phyloP scores from a whole-genome alignment of 768 basidiomycete species.

The Leccinum boreale region DNA sequence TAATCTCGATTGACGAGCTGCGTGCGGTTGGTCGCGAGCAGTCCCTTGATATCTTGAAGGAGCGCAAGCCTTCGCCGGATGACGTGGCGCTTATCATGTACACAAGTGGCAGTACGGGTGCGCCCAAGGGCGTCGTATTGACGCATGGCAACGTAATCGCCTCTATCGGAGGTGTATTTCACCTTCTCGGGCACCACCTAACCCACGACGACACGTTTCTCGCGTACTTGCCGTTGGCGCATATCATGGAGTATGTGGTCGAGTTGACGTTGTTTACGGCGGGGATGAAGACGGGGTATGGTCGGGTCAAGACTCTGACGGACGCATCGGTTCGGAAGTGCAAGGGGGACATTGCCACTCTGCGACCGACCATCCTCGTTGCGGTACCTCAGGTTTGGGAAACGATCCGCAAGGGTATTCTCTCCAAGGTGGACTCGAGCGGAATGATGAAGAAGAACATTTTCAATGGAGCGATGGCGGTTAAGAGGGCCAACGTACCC shows the following conservation, averaged over 20 bases:
- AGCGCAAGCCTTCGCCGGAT: conserved; percentile 45
- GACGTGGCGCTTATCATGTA: conserved; percentile 74
- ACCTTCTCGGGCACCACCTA: conserved; percentile 59
- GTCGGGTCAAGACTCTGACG: conserved; percentile 93
- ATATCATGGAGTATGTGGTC: conserved; percentile 94
- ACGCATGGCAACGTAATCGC: conserved; percentile 85
- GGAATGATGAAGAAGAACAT: conserved; percentile 67
- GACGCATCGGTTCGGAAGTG: conserved; percentile 88
- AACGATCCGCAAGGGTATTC: conserved; percentile 91
- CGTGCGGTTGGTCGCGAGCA: conserved; percentile 60
- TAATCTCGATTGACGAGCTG: conserved; percentile 68
- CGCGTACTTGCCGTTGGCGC: conserved; percentile 91
- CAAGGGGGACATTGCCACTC: conserved; percentile 81
- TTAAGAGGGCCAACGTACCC: conserved; percentile 73
- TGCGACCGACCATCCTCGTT: conserved; percentile 86
- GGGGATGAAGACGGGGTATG: conserved; percentile 84
- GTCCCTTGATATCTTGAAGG: conserved; percentile 47
- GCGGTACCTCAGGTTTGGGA: conserved; percentile 99
- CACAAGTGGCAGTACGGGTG: conserved; percentile 87
- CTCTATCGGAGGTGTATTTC: conserved; percentile 77
- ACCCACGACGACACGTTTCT: conserved; percentile 46
- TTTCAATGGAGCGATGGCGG: conserved; percentile 74
- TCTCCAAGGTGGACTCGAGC: conserved; percentile 69
- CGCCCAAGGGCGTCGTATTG: conserved; percentile 92
- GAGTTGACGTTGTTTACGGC: conserved; percentile 74